Base-by-base conservation (phyloP, 176 grass and related monocot genomes). In the Stipa capillata region DNA sequence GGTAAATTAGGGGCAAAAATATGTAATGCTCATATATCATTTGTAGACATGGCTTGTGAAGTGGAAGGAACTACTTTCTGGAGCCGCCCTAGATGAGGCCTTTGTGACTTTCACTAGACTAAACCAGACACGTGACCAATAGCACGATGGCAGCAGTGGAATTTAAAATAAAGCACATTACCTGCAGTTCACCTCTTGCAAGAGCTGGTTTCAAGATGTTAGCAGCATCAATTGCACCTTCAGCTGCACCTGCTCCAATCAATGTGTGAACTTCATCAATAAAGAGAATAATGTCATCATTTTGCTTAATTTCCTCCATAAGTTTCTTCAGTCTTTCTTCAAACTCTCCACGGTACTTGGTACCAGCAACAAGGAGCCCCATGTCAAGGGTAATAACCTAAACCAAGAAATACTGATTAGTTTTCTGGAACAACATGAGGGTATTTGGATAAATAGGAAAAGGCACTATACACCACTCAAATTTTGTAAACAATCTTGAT, bases 341-440 rank as follows among this genome's bases (percentile, higher is more conserved):
- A 62, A 99, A 99, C 81, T 99, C 96, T 89, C 96, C 96, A 79
- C 96, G 92, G 69, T 99, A 99, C 75, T 99, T 99, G 55, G 96
- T 99, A 59, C 96, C 96, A 79, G 96, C 96, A 84, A 99, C 96
- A 84, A 99, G 96, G 43, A 99, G 92, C n/a, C 96, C 96, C 96
- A 99, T 99, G 82, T 99, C 96, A 77, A 99, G 92, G 52, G 96
- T 99, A 85, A 99, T 99, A 68, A 99, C 96, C 95, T 97, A 65
- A 71, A 28, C 11, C 72, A 20, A 78, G 9, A 58, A 61, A 43
- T 39, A n/a, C 4, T n/a, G 25, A 45, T 81, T 35, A 79, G 40
- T 78, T 21, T 45, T 53, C 1, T 57, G 5, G 72, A 78, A 79
- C 27, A 87, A 31, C 17, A 80, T 36, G 3, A 50, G 13, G n/a